A percentile compares a stretch with the other conserved stretches of the same genome.
phyloP scores from a whole-genome alignment of 2,329 filamentous ascomycete genomes.

The Alternaria incomplexa region DNA sequence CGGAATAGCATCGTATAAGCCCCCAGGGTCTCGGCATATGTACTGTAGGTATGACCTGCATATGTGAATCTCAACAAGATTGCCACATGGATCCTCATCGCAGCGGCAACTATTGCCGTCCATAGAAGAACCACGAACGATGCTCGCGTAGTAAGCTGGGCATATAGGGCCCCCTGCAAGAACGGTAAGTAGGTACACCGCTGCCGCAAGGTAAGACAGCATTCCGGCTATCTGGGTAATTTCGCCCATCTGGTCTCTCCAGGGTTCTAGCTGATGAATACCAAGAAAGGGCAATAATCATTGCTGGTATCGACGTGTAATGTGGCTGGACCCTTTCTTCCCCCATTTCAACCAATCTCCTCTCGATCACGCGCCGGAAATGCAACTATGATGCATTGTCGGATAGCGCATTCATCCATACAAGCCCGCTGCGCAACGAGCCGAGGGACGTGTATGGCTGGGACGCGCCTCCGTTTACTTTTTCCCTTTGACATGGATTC shows the following conservation, averaged over 20 bases:
- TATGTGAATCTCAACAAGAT: not conserved
- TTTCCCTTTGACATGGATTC: not conserved
- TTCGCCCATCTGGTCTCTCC: not conserved
- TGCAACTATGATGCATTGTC: not conserved
- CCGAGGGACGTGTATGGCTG: constrained; percentile 4
- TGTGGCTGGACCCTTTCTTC: constrained; percentile 5
- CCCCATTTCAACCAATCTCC: not conserved
- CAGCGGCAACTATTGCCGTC: not conserved
- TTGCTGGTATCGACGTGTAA: constrained; percentile 4
- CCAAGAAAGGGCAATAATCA: not conserved
- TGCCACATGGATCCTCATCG: not conserved
- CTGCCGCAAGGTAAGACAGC: not conserved
- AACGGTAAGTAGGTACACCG: not conserved
- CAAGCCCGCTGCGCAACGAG: not conserved
- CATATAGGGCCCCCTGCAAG: not conserved
- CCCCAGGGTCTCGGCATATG: not conserved
- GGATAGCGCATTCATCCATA: not conserved
- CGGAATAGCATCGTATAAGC: not conserved
- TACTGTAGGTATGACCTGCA: constrained; percentile 1
- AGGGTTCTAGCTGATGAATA: not conserved
- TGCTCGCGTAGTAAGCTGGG: not conserved
- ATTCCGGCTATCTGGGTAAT: not conserved
- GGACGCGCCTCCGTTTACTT: not conserved
- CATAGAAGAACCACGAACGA: not conserved
- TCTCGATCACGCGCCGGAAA: not conserved